Base-by-base conservation (phyloP, 1,139 yeast genomes). In the Scheffersomyces quercinus region DNA sequence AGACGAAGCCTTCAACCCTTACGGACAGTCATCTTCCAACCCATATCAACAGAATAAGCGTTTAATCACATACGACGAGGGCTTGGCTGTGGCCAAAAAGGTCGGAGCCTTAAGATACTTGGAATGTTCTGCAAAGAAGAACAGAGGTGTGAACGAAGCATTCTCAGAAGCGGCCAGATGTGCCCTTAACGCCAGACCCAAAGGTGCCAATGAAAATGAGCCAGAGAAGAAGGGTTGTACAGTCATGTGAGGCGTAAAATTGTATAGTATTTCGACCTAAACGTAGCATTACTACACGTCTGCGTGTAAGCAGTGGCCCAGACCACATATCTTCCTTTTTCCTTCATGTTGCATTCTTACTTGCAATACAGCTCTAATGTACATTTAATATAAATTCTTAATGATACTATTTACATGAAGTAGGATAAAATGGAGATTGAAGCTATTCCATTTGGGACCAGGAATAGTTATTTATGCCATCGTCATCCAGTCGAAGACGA, bases 151-250 rank as follows among this genome's bases (percentile, higher is more conserved):
- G 28, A 90, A 93, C 59, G 98, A 91, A 67, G 97, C 97, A 4
- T 91, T 91, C 63, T 88, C 97, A 1, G 97, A 91, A 66, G 97
- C 97, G 38, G 97, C 97, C 8, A 81, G 98, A 65, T 90, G 96
- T 62, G 98, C 97, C 4, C 76, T 93, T 55, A 85, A 88, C 52
- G 96, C 96, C 12, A 88, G 83, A 59, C 89, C 96, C 41, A 88
- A 84, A 60, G 93, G 93, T 44, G 85, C 86, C 37, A 70, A 73
- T 50, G 82, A 79, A 43, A 68, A 69, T 50, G 77, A 70, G 50
- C 75, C 73, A 31, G 74, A 70, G 45, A 65, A 66, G 52, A 73
- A 70, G 56, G 57, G 69, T 37, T 74, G 79, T 58, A 64, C 69
- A 36, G 53, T 74, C 39, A 67, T 72, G 75, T 73, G 57, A 59